Percentiles rank a stretch among this genome's conserved stretches.
phyloP scores from a whole-genome alignment of 768 basidiomycete species.

The Leccinum sublutescens region DNA sequence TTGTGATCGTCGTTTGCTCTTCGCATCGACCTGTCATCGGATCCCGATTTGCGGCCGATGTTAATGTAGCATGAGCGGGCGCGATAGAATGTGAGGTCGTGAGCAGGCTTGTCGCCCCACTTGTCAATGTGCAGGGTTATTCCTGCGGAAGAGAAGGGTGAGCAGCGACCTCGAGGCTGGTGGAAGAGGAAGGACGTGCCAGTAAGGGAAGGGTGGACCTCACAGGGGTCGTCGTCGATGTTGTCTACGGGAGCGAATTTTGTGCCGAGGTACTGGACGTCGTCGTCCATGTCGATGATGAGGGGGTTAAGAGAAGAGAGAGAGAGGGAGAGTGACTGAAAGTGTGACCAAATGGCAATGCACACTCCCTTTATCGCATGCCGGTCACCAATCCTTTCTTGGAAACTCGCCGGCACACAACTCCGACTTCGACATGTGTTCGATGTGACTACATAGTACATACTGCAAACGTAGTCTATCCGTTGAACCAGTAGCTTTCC shows the following conservation, averaged over 20 bases:
- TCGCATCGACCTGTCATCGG: conserved; percentile 40
- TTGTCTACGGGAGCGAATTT: conserved; percentile 31
- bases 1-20: conserved; percentile 42
- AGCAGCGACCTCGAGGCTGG: conserved; percentile 12
- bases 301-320: conserved; percentile 5
- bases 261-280: conserved; percentile 58
- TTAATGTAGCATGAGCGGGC: conserved; percentile 49
- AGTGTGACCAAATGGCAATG: conserved; percentile 34
- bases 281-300: conserved; percentile 47
- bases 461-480: conserved; percentile 30
- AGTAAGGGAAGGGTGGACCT: conserved; percentile 34
- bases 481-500: conserved; percentile 7
- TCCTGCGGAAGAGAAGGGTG: conserved; percentile 39
- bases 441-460: conserved; percentile 1
- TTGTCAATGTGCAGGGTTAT: conserved; percentile 59
- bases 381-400: conserved; percentile 24
- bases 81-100: conserved; percentile 53
- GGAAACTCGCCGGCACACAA: conserved; percentile 22
- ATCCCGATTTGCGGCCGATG: conserved; percentile 66
- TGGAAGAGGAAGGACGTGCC: conserved; percentile 37
- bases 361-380: conserved; percentile 28
- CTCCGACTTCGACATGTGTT: conserved; percentile 3
- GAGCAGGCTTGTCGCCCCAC: conserved; percentile 43
- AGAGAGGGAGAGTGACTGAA: conserved; percentile 14
- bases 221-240: conserved; percentile 28